These are phyloP conservation scores for Globisporangium nunn DNA, from an alignment of 352 stramenopile species.

Conservation along the genomic window DNA sequence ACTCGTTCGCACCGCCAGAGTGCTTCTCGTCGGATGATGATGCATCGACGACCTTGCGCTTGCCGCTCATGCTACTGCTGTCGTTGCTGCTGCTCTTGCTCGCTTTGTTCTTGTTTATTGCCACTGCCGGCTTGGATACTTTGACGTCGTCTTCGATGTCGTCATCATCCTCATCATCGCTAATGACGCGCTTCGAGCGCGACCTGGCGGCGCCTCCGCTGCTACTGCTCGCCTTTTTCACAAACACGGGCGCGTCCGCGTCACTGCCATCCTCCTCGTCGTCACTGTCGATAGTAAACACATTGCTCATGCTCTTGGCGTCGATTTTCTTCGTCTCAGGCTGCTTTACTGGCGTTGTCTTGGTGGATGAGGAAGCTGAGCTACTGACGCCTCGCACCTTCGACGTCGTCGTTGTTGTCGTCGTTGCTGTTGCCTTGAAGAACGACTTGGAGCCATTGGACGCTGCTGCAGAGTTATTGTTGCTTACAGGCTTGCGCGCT, in stretches of 20 bases:
- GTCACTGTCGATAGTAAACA: slow-evolving; percentile 66
- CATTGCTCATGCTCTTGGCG: slow-evolving; percentile 49
- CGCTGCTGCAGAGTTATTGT: slow-evolving; percentile 1
- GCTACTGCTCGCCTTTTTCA: slow-evolving; percentile 34
- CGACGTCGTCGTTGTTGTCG: slow-evolving; percentile 10
- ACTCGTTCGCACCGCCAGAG: not conserved
- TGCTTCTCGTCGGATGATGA: slow-evolving; percentile 20
- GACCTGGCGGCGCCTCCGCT: slow-evolving; percentile 12
- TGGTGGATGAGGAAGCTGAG: slow-evolving; percentile 6
- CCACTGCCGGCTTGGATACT: not conserved
- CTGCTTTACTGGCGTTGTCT: slow-evolving; percentile 17
- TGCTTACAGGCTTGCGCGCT: slow-evolving; percentile 17
- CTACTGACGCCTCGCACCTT: slow-evolving; percentile 19
- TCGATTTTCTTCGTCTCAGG: slow-evolving; percentile 31
- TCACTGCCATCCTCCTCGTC: slow-evolving; percentile 38
- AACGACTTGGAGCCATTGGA: slow-evolving; percentile 19
- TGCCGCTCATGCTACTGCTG: slow-evolving; percentile 12
- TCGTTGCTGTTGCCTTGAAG: slow-evolving; percentile 14
- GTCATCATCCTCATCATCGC: slow-evolving; percentile 63
- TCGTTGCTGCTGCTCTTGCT: not conserved
- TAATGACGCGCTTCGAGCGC: slow-evolving; percentile 52
- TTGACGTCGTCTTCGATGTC: slow-evolving; percentile 17
- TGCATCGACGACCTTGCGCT: slow-evolving; percentile 42
- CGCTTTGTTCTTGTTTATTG: slow-evolving; percentile 4
- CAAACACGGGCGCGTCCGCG: slow-evolving; percentile 55